Base-by-base conservation (phyloP, 305 asterid species). In the Fraxinus dipetala region DNA sequence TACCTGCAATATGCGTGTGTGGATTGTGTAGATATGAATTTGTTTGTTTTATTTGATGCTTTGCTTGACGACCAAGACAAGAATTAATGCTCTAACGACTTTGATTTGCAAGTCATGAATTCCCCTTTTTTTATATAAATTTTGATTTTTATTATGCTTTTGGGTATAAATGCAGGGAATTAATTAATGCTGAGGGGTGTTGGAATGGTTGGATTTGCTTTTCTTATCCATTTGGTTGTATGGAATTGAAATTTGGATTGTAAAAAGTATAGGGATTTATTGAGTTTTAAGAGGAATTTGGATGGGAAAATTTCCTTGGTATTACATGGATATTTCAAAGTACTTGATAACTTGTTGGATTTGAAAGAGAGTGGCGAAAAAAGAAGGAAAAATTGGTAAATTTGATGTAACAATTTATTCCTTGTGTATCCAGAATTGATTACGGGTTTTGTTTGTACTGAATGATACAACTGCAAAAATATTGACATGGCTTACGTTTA, bases 1-100 rank as follows among this genome's bases (percentile, higher is more conserved):
- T 67, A 67, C 73, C 73, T 67, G 73, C 73, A 26, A 65, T 26
- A 26, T 24, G 73, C 35, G 35, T 10, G 35, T 22, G 73, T 28
- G 32, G 34, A 24, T 24, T 65, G 73, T 9, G 35, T 67, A 28
- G 36, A 28, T 13, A 67, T 67, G 73, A 67, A 67, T 67, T 67
- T 67, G 83, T 79, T 86, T 48, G 4, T 38, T 80, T 18, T 69
- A 45, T 83, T 79, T 79, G 72, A 85, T 85, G 87, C 89, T 91
- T 89, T 84, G 89, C 87, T 85, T 89, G 81, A 87, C 87, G 91
- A 80, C 85, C 86, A 48, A 83, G 83, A 81, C 78, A 72, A 79
- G 20, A 24, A n/a, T 83, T 79, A 76, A 76, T 80, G 84, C 79
- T 85, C 81, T 83, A 84, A 84, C 87, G 89, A 81, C 87, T 82